Conservation (phyloP, 306 rosid genomes). For the Bauhinia variegata region DNA sequence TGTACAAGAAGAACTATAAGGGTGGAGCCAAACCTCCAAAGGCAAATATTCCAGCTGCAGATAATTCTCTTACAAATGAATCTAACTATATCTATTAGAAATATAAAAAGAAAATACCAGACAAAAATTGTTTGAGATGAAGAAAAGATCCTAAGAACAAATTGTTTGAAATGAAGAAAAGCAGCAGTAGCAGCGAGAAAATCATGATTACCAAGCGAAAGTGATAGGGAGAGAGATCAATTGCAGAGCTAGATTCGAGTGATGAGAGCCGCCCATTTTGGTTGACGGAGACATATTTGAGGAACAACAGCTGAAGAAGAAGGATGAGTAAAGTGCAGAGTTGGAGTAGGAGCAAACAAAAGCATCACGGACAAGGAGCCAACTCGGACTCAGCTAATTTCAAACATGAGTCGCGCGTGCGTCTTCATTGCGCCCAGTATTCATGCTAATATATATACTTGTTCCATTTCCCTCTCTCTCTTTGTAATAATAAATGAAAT, state of each 20-base stretch:
- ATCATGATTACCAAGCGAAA: conserved; percentile 39
- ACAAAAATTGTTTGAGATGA: too few relatives aligned
- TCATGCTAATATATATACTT: too few relatives aligned
- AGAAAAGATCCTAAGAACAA: conserved; percentile 6
- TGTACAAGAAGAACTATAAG: not conserved
- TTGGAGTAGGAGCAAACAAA: not conserved
- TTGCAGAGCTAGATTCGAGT: conserved; percentile 28
- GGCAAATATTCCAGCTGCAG: not conserved
- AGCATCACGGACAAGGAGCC: conserved; percentile 53
- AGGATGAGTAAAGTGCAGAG: conserved; percentile 16
- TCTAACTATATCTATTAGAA: too few relatives aligned
- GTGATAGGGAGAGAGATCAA: conserved; percentile 32
- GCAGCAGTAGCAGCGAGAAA: not conserved
- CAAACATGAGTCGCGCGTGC: not conserved
- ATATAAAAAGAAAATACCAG: too few relatives aligned
- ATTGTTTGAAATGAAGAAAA: not conserved
- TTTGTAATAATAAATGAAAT: too few relatives aligned
- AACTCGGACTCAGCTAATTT: conserved; percentile 28
- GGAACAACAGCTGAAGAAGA: not conserved
- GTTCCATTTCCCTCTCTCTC: too few relatives aligned
- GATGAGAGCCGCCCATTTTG: conserved; percentile 32
- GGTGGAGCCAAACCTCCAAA: conserved; percentile 20
- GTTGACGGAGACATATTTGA: conserved; percentile 26
- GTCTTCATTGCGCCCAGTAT: too few relatives aligned
- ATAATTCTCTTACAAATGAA: not conserved